phyloP scores from a whole-genome alignment of 768 basidiomycete genomes.

The Amyloporia xantha region DNA sequence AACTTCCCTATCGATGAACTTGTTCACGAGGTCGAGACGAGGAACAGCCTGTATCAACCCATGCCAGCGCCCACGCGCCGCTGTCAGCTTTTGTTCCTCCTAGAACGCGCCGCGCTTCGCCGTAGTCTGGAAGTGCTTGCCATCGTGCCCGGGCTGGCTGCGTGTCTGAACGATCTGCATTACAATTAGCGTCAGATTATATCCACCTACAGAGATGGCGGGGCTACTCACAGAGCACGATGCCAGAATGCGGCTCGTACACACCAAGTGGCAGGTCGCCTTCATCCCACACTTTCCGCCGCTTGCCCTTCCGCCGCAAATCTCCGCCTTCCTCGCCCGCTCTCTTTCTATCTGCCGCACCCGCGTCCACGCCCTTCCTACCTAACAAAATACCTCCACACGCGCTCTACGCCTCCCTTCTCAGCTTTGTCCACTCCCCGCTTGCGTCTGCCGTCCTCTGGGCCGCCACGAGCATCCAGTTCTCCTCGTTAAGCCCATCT shows the following conservation, averaged over 20 bases:
- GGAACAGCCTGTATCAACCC: slow-evolving; percentile 88
- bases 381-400: slow-evolving; percentile 42
- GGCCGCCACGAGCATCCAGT: slow-evolving; percentile 88
- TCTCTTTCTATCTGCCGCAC: slow-evolving; percentile 17
- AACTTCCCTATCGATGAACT: too few relatives aligned
- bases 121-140: slow-evolving; percentile 47
- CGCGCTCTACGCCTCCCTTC: slow-evolving; percentile 46
- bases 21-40: slow-evolving; percentile 94
- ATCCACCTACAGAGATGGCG: neutral
- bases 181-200: neutral
- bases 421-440: slow-evolving; percentile 53
- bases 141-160: slow-evolving; percentile 64
- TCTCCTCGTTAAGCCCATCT: slow-evolving; percentile 81
- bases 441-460: slow-evolving; percentile 57
- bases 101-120: slow-evolving; percentile 39
- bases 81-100: slow-evolving; percentile 74
- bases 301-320: slow-evolving; percentile 18
- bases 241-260: slow-evolving; percentile 78
- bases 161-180: slow-evolving; percentile 65
- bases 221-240: slow-evolving; percentile 54
- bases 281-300: slow-evolving; percentile 21
- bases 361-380: slow-evolving; percentile 2
- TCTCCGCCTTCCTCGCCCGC: slow-evolving; percentile 5
- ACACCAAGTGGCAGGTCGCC: slow-evolving; percentile 49
- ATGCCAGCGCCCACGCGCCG: slow-evolving; percentile 75